Conservation (phyloP, 352 stramenopile species). For the Globisporangium irregulare region DNA sequence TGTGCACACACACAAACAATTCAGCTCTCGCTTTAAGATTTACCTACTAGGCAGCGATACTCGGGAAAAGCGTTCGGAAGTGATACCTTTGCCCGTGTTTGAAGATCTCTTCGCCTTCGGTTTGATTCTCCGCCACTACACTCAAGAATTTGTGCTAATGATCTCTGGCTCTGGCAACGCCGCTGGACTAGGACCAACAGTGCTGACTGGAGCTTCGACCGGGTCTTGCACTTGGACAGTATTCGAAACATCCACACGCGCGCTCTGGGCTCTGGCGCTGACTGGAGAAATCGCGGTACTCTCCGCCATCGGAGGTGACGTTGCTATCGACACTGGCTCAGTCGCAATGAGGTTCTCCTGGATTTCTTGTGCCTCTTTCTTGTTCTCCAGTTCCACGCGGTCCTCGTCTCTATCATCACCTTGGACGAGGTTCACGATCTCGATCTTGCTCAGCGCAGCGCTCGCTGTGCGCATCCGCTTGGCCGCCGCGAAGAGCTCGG, state of each 20-base stretch:
- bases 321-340: not conserved
- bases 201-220: not conserved
- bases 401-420: not conserved
- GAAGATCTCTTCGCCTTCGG: not conserved
- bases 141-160: not conserved
- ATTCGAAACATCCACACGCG: not conserved
- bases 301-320: not conserved
- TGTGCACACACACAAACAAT: not conserved
- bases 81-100: not conserved
- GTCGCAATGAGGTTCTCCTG: conserved; percentile 4
- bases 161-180: not conserved
- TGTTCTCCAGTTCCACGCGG: not conserved
- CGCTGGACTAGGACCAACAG: not conserved
- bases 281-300: not conserved
- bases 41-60: not conserved
- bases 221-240: not conserved
- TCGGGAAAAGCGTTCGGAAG: not conserved
- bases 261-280: not conserved
- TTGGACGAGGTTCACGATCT: not conserved
- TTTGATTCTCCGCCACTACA: not conserved
- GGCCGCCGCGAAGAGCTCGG: conserved; percentile 13
- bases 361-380: not conserved
- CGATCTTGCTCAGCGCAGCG: conserved; percentile 6
- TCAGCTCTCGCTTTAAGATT: not conserved
- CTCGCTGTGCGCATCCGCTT: conserved; percentile 7